These are phyloP conservation scores for Oenanthe javanica DNA, from an alignment of 140 eudicot species.

Conservation along the genomic window DNA sequence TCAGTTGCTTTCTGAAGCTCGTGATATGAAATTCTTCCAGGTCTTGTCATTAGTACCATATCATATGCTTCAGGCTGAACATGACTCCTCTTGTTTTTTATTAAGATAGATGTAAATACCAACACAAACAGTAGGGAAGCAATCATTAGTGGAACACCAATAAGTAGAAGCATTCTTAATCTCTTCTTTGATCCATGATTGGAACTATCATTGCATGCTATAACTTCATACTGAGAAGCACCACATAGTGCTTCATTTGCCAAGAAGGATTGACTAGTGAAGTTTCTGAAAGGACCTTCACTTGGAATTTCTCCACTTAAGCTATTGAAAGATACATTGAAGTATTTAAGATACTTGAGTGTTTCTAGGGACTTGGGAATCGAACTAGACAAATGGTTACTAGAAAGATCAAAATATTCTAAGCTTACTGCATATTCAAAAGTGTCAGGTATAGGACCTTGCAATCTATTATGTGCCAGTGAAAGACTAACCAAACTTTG, in stretches of 20 bases:
- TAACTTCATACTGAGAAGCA: conserved; percentile 11
- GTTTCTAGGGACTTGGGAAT: conserved; percentile 17
- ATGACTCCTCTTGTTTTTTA: not conserved
- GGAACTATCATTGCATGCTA: not conserved
- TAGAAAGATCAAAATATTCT: conserved; percentile 15
- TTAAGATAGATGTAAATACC: not conserved
- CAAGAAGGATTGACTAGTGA: not conserved
- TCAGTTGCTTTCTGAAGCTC: conserved; percentile 6
- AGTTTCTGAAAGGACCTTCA: conserved; percentile 13
- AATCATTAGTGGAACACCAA: not conserved
- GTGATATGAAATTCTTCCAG: conserved; percentile 10
- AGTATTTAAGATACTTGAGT: not conserved
- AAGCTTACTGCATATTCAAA: not conserved
- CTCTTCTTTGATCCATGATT: not conserved
- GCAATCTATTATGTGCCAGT: conserved; percentile 7
- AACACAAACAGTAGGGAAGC: not conserved
- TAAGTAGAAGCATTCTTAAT: not conserved
- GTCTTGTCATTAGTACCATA: not conserved
- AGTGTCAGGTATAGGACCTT: conserved; percentile 13
- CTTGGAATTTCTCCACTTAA: conserved; percentile 22
- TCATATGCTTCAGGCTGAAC: not conserved
- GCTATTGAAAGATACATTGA: conserved; percentile 19
- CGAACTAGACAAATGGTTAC: conserved; percentile 12
- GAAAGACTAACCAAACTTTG: conserved; percentile 6
- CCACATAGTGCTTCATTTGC: conserved; percentile 22